These are phyloP conservation scores for Schizophyllum amplum DNA, from an alignment of 1,284 basidiomycete species.

Conservation along the genomic window DNA sequence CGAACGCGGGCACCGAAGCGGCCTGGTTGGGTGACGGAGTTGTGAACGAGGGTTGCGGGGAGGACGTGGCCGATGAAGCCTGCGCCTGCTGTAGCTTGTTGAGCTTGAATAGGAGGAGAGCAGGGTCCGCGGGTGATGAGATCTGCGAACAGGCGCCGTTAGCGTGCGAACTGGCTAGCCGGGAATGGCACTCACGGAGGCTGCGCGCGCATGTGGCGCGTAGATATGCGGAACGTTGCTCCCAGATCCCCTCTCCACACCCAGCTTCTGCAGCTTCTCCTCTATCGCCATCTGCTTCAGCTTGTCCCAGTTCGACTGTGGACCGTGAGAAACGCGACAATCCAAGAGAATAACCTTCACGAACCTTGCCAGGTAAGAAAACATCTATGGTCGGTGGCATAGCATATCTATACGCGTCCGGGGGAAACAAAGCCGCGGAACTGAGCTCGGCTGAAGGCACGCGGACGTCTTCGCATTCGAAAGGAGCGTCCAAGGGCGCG, in stretches of 20 bases:
- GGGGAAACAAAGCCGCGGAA: conserved; percentile 51
- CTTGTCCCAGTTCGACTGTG: conserved; percentile 61
- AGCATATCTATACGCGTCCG: conserved; percentile 44
- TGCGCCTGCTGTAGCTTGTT: conserved; percentile 61
- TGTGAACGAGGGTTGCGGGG: conserved; percentile 48
- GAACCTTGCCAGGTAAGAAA: conserved; percentile 73
- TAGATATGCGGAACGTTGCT: conserved; percentile 50
- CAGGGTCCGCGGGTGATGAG: conserved; percentile 77
- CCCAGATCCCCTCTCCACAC: conserved; percentile 61
- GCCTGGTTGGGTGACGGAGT: conserved; percentile 43
- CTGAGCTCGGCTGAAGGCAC: conserved; percentile 38
- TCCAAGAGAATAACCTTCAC: conserved; percentile 13
- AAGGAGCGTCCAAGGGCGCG: conserved; percentile 36
- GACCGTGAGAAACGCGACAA: conserved; percentile 9
- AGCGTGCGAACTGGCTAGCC: conserved; percentile 11
- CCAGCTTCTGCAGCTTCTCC: conserved; percentile 69
- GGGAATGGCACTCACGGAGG: conserved; percentile 50
- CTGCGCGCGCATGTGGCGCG: conserved; percentile 68
- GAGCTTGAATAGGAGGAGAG: conserved; percentile 68
- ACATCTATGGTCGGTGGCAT: conserved; percentile 66
- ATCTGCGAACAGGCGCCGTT: conserved; percentile 41
- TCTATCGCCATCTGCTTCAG: conserved; percentile 66
- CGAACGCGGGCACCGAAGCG: conserved; percentile 27
- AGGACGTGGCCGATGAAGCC: conserved; percentile 39
- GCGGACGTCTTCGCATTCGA: conserved; percentile 29